Conservation (phyloP, 2,329 filamentous ascomycete species). For the Fusarium vanettenii region DNA sequence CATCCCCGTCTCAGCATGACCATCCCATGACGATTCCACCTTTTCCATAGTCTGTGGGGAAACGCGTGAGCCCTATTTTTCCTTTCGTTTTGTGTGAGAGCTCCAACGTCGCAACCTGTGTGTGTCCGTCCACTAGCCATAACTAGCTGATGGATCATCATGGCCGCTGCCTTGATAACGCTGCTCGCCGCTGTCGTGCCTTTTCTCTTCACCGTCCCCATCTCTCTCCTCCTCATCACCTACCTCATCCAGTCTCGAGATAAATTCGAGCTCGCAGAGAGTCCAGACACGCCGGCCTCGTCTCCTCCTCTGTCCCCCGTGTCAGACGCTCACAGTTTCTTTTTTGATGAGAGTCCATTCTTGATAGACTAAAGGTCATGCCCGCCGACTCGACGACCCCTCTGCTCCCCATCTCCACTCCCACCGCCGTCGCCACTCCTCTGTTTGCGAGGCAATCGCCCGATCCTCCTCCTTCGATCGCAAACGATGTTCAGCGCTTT, state of each 20-base stretch:
- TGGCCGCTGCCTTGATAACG: conserved; percentile 17
- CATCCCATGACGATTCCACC: conserved; percentile 25
- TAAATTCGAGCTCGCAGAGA: conserved; percentile 11
- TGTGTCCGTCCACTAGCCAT: not conserved
- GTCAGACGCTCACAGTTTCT: not conserved
- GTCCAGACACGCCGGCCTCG: conserved; percentile 4
- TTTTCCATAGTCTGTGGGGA: conserved; percentile 38
- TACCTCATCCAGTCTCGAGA: conserved; percentile 16
- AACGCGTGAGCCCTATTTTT: conserved; percentile 39
- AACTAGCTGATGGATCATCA: not conserved
- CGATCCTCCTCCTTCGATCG: conserved; percentile 18
- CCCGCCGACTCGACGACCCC: conserved; percentile 34
- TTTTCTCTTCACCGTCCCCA: conserved; percentile 9
- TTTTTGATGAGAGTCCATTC: not conserved
- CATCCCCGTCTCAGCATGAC: not conserved
- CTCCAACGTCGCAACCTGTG: not conserved
- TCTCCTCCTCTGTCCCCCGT: not conserved
- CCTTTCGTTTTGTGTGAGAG: not conserved
- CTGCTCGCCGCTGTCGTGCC: conserved; percentile 6
- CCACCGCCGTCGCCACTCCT: conserved; percentile 34
- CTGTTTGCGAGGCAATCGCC: conserved; percentile 2
- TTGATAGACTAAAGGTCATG: conserved; percentile 26
- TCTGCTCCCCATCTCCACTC: conserved; percentile 42
- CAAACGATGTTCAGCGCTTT: conserved; percentile 34
- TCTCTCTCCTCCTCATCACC: conserved; percentile 17